phyloP scores from a whole-genome alignment of 2,329 filamentous ascomycete species.

The Orbilia blumenaviensis region DNA sequence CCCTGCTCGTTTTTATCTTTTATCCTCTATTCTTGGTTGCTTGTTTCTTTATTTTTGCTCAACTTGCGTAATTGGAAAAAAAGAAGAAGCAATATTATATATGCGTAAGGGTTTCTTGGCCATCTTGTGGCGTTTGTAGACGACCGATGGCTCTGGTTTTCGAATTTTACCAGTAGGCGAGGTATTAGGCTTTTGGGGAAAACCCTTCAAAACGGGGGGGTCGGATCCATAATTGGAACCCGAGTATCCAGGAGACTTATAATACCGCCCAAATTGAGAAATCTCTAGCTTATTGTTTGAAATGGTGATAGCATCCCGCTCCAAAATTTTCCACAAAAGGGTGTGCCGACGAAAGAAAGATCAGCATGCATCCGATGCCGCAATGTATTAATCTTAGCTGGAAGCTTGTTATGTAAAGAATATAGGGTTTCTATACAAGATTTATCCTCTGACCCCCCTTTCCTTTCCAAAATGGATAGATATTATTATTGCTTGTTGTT shows the following conservation, averaged over 20 bases:
- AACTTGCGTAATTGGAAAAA: background rate
- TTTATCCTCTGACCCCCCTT: background rate
- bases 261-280: background rate
- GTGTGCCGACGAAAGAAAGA: background rate
- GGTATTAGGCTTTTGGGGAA: background rate
- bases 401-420: background rate
- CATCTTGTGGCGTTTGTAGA: background rate
- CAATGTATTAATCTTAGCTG: background rate
- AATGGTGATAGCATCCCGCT: background rate
- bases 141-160: background rate
- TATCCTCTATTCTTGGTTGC: too few species aligned
- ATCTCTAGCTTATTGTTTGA: background rate
- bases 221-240: background rate
- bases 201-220: background rate
- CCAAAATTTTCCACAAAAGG: background rate
- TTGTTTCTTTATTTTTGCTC: background rate
- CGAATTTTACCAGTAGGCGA: background rate
- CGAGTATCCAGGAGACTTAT: background rate
- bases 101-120: background rate
- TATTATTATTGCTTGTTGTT: constrained; percentile 14
- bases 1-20: background rate
- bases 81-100: background rate
- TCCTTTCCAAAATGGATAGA: constrained; percentile 6
- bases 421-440: background rate
- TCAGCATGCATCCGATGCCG: constrained; percentile 19